phyloP scores from a whole-genome alignment of 164 flowering plant species.

The Malania oleifera region DNA sequence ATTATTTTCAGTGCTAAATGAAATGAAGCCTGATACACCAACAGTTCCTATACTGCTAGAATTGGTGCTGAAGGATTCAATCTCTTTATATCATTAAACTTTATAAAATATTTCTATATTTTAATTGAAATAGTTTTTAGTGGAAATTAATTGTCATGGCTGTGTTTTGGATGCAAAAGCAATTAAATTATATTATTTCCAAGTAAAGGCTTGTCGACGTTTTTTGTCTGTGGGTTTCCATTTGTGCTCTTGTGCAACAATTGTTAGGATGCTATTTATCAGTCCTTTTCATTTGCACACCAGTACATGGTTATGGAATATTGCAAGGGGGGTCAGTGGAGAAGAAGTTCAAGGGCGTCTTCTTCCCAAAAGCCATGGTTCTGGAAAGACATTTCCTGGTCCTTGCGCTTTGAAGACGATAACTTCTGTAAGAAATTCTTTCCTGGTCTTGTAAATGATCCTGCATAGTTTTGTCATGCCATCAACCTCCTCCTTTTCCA shows the following conservation, averaged over 20 bases:
- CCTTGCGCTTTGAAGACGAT: conserved; percentile 67
- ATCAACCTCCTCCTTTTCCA: no score
- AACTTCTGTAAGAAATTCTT: conserved; percentile 54
- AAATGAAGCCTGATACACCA: no score
- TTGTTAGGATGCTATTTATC: conserved; percentile 4
- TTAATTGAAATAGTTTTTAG: no score
- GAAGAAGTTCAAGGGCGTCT: conserved; percentile 91
- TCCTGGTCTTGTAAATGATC: no score
- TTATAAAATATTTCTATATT: no score
- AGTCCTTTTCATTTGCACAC: conserved; percentile 16
- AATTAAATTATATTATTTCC: no score
- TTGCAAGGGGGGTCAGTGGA: conserved; percentile 87
- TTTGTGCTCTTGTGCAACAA: conserved; percentile 1
- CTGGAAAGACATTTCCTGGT: conserved; percentile 95
- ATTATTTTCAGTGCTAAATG: no score
- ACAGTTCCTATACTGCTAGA: no score
- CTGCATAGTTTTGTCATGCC: no score
- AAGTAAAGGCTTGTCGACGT: not conserved
- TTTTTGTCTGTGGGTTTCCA: not conserved
- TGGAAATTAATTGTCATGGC: not conserved
- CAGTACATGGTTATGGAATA: conserved; percentile 97
- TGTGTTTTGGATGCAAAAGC: not conserved
- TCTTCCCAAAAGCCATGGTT: conserved; percentile 96
- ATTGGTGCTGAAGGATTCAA: no score
- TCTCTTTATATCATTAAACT: no score